Evolutionary conservation across 202 grass and related monocot species (phyloP), one percentile per base, ranked within the genome.

Genomic region (Zoysia matrella): DNA sequence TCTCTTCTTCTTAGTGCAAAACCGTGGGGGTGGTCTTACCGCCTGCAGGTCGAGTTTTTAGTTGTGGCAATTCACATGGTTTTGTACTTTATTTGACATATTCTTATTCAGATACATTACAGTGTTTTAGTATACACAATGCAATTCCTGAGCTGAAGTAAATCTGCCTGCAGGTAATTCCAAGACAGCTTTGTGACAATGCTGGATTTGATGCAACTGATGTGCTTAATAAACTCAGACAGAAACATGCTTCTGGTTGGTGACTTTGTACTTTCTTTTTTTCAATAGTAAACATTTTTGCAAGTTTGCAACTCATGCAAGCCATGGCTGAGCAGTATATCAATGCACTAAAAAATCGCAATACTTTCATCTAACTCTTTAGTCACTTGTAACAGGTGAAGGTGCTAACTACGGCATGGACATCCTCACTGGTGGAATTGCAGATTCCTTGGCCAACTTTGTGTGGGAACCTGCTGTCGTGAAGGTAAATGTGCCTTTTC

Each of bases 401-500:
- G 95, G 95, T 75, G 92, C 92, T 85, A 98, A 95, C 76, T 95
- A 95, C 85, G 95, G 95, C 61, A 92, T 98, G 13, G 95, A 30
- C 22, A 30, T 30, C 22, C 22, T 30, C 22, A 30, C 22, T 30
- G 22, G 22, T 30, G 22, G 22, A 30, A 30, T 30, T 30, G 22
- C 22, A 30, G 22, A 30, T 30, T 30, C 22, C 22, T 30, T 30
- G 22, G 22, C 22, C 22, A 30, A 30, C 22, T 30, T 30, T 30
- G 22, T 30, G 22, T 30, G 22, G 22, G 22, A 30, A 30, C 22
- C 95, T 93, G 83, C 95, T 65, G 90, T 98, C 67, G 95, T 98
- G 30, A 98, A 98, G 87, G 95, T 95, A 98, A 55, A 5, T 69
- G 75, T 53, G 69, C 11, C 73, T 80, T 86, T 0, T 0, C 3